Base-by-base conservation (phyloP, 2,329 filamentous ascomycete genomes). In the Mariannaea elegans region DNA sequence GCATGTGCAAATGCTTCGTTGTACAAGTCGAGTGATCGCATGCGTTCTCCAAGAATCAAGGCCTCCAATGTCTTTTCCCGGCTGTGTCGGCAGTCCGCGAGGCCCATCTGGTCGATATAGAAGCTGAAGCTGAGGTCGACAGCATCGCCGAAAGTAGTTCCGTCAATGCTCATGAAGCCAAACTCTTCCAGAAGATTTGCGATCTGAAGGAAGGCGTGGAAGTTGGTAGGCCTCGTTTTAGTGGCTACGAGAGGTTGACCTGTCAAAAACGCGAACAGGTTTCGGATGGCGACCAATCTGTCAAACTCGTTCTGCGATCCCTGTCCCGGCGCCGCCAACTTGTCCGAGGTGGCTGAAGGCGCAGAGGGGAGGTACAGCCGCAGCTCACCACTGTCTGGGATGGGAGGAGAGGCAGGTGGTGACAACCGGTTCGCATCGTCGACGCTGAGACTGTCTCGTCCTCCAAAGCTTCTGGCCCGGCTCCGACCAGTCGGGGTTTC, bases 1-100 rank as follows among this genome's bases (percentile, higher is more conserved):
- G 90, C 93, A 75, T 98, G 95, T 5, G 93, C 88, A 71, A 97
- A 98, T 0, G 92, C 93, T 75, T 97, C 93, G 59, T 92, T 92
- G 77, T 97, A 98, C 2, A 99, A 83, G 7, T 89, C 84, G 69
- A 90, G 86, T 46, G 87, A 97, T 58, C 89, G 89, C 88, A 98
- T 91, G 34, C 87, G 86, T 77, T 99, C 94, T 56, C 92, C 94
- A 10, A 99, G 81, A n/a, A 98, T 84, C 45, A 98, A 84, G 0
- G 90, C 91, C 76, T 98, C 93, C 21, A 98, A 82, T 0, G 92
- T 97, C 82, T 95, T 96, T 72, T 97, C 93, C 23, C 90, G 86
- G 73, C 92, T 97, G 60, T 86, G 80, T 54, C 93, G 84, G 45
- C 97, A 90, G 75, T 98, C 94, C 3, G 87, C 90, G 29, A 98